Conservation (phyloP, 2,329 filamentous ascomycete genomes). For the Alternaria incomplexa region DNA sequence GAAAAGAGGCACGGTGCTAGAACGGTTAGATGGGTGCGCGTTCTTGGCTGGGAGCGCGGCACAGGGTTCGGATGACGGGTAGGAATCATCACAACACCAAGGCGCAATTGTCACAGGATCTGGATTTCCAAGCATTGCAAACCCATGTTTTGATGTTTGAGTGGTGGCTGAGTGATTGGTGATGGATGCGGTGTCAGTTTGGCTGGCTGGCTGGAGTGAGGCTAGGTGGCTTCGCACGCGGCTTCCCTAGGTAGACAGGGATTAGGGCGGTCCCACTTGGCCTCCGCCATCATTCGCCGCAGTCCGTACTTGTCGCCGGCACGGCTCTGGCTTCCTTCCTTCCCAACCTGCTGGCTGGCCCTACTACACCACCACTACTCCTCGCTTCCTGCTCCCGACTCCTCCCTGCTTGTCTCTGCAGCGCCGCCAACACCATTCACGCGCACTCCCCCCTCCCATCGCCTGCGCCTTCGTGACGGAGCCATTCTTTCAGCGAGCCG, state of each 20-base stretch:
- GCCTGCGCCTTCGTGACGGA: conserved; percentile 13
- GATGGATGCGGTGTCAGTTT: background rate
- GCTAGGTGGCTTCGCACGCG: conserved; percentile 5
- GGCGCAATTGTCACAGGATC: background rate
- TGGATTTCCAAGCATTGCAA: background rate
- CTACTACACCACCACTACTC: conserved; percentile 5
- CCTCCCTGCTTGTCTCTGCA: conserved; percentile 6
- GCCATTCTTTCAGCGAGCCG: conserved; percentile 37
- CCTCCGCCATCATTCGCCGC: conserved; percentile 31
- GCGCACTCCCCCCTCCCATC: background rate
- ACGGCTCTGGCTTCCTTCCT: conserved; percentile 26
- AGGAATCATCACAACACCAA: background rate
- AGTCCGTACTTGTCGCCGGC: conserved; percentile 17
- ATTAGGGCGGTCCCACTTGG: conserved; percentile 18
- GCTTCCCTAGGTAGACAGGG: conserved; percentile 3
- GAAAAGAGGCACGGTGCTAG: conserved; percentile 14
- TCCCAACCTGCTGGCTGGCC: conserved; percentile 13
- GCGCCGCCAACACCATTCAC: background rate
- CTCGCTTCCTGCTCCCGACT: conserved; percentile 4
- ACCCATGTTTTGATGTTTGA: background rate
- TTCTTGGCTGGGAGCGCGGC: background rate
- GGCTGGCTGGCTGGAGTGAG: background rate
- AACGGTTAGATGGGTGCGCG: background rate
- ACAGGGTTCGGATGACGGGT: background rate
- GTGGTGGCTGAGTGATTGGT: background rate